phyloP scores from a whole-genome alignment of 106 monocot species.

The Dendrobium officinale region DNA sequence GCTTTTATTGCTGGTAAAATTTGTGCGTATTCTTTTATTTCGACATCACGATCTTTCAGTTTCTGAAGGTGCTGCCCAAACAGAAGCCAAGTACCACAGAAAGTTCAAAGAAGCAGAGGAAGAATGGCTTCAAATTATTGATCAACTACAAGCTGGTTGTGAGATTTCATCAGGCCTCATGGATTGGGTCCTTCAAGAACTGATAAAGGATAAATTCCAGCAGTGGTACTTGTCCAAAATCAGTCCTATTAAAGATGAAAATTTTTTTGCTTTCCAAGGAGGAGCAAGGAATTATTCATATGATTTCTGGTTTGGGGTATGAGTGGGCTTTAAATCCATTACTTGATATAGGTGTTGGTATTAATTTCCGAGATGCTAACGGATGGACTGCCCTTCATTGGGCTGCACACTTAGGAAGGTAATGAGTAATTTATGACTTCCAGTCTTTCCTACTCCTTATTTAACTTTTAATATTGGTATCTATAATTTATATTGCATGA shows the following conservation, averaged over 20 bases:
- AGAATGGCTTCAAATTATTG: constrained; percentile 8
- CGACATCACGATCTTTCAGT: constrained; percentile 10
- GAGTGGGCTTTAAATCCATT: constrained; percentile 78
- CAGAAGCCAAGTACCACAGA: background rate
- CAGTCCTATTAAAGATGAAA: constrained; percentile 11
- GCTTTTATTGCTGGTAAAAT: constrained; percentile 31
- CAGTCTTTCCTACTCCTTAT: background rate
- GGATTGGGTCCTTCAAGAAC: constrained; percentile 41
- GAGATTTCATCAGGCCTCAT: constrained; percentile 15
- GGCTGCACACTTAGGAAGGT: constrained; percentile 97
- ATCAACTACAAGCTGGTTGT: constrained; percentile 13
- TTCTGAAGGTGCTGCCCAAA: background rate
- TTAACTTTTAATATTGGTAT: background rate
- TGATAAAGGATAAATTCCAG: constrained; percentile 52
- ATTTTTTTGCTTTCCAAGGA: constrained; percentile 43
- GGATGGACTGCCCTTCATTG: constrained; percentile 99
- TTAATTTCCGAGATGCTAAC: constrained; percentile 84
- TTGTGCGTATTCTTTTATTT: constrained; percentile 34
- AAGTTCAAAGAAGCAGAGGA: constrained; percentile 5
- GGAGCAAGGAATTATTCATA: constrained; percentile 76
- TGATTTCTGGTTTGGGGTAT: constrained; percentile 82
- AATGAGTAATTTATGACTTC: background rate
- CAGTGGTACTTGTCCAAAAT: constrained; percentile 44
- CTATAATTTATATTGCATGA: background rate
- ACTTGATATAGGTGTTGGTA: constrained; percentile 55